Conservation (phyloP, 768 basidiomycete species). For the Calocera viscosa region DNA sequence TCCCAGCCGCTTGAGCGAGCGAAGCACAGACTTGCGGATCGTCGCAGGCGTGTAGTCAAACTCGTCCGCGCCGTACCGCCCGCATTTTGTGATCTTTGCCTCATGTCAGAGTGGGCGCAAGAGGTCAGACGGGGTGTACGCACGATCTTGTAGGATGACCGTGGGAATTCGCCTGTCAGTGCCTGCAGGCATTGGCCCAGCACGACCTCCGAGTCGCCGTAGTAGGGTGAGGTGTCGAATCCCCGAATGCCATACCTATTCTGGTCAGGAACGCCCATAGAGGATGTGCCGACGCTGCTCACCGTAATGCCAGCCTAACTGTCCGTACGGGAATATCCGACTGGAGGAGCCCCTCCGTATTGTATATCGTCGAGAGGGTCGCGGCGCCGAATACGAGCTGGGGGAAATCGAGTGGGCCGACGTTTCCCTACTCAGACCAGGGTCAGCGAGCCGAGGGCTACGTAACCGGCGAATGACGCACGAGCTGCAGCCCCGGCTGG, state of each 20-base stretch:
- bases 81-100: conserved; percentile 70
- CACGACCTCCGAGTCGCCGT: conserved; percentile 67
- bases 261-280: conserved; percentile 2
- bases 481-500: background rate
- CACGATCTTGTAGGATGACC: conserved; percentile 64
- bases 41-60: conserved; percentile 65
- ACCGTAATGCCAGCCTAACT: conserved; percentile 67
- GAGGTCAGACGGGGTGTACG: conserved; percentile 12
- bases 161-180: conserved; percentile 57
- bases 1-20: conserved; percentile 54
- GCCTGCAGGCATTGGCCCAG: conserved; percentile 49
- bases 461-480: background rate
- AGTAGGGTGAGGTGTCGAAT: conserved; percentile 74
- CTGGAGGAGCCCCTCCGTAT: conserved; percentile 43
- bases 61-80: conserved; percentile 50
- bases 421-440: conserved; percentile 22
- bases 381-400: conserved; percentile 61
- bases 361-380: conserved; percentile 55
- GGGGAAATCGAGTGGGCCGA: conserved; percentile 31
- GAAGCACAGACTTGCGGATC: conserved; percentile 52
- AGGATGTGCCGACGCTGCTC: conserved; percentile 14
- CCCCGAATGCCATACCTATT: conserved; percentile 64
- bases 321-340: conserved; percentile 50
- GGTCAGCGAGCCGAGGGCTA: background rate
- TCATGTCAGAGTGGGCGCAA: background rate